Evolutionary conservation across 1,284 basidiomycete genomes (phyloP).

Genomic region (Puccinia polysora): DNA sequence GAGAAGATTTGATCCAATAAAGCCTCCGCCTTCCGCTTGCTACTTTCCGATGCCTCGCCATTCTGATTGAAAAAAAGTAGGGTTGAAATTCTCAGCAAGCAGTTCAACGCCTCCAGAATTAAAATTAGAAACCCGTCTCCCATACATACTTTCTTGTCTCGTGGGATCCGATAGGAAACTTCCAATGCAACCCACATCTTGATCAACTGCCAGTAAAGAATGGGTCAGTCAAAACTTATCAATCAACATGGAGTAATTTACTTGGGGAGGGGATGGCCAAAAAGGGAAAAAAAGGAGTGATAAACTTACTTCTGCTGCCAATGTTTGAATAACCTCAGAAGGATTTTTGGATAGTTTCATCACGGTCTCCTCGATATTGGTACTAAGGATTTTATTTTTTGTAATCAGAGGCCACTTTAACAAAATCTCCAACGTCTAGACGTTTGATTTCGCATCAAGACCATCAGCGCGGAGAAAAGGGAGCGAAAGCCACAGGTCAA

Average conservation of each 20-base stretch:
- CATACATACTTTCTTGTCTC: slow-evolving; percentile 56
- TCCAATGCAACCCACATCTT: slow-evolving; percentile 71
- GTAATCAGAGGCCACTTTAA: slow-evolving; percentile 72
- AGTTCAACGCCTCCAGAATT: not conserved
- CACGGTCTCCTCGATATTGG: slow-evolving; percentile 69
- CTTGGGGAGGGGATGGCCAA: not conserved
- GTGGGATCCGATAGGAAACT: slow-evolving; percentile 77
- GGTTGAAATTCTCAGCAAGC: not conserved
- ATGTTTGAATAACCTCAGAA: slow-evolving; percentile 61
- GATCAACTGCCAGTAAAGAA: slow-evolving; percentile 58
- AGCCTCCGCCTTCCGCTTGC: slow-evolving; percentile 31
- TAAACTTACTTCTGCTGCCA: slow-evolving; percentile 64
- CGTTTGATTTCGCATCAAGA: not conserved
- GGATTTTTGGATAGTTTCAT: slow-evolving; percentile 56
- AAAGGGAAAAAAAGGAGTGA: not conserved
- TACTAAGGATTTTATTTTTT: slow-evolving; percentile 89
- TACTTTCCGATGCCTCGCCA: slow-evolving; percentile 49
- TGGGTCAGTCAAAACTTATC: not conserved
- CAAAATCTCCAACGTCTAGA: slow-evolving; percentile 70
- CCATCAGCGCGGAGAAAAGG: not conserved
- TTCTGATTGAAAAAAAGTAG: slow-evolving; percentile 10
- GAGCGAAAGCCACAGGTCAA: slow-evolving; percentile 41
- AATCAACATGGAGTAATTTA: not conserved
- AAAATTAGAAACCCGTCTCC: slow-evolving; percentile 21
- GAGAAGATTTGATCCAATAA: slow-evolving; percentile 31